Conservation (phyloP, 352 stramenopile species). For the Elongisporangium undulatum region DNA sequence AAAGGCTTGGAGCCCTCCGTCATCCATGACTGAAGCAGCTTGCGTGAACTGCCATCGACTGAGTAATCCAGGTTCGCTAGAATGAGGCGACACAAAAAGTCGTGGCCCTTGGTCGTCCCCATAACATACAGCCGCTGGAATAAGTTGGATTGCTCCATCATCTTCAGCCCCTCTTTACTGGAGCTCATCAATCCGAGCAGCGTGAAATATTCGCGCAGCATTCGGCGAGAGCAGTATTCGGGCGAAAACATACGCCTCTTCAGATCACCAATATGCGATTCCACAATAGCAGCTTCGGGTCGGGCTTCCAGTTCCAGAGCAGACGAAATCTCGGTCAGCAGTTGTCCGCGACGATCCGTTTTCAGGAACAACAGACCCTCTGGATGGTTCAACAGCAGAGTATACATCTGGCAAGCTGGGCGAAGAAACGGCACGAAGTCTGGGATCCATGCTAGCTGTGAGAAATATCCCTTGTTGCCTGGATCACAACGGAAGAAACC, state of each 20-base stretch:
- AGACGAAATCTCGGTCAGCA: constrained; percentile 83
- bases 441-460: constrained; percentile 86
- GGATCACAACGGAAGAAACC: constrained; percentile 89
- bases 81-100: constrained; percentile 87
- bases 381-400: constrained; percentile 79
- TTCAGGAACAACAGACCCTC: constrained; percentile 87
- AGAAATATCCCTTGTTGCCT: constrained; percentile 89
- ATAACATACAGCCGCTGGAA: constrained; percentile 85
- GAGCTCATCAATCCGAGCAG: constrained; percentile 87
- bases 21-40: constrained; percentile 88
- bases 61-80: constrained; percentile 88
- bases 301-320: constrained; percentile 80
- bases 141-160: constrained; percentile 90
- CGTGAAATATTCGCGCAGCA: constrained; percentile 90
- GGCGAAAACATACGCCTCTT: constrained; percentile 87
- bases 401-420: constrained; percentile 89
- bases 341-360: constrained; percentile 77
- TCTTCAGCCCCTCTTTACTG: constrained; percentile 85
- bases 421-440: constrained; percentile 86
- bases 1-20: constrained; percentile 77
- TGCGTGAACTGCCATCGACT: constrained; percentile 80
- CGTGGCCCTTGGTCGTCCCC: constrained; percentile 82
- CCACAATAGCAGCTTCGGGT: constrained; percentile 82
- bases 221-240: constrained; percentile 78
- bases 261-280: constrained; percentile 84